These are phyloP conservation scores for Funneliformis mosseae DNA, from an alignment of 192 early-diverging fungal species.

Conservation along the genomic window DNA sequence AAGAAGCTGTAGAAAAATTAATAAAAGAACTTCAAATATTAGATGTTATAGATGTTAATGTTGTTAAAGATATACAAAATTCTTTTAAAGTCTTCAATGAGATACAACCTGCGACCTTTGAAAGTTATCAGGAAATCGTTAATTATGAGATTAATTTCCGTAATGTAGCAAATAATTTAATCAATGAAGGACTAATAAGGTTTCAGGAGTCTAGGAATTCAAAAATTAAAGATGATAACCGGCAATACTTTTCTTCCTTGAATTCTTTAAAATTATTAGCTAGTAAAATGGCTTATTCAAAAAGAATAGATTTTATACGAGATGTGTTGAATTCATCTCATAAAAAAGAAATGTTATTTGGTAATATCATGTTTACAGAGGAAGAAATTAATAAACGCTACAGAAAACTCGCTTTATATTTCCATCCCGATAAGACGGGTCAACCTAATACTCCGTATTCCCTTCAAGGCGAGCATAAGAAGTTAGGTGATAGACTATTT, in stretches of 20 bases:
- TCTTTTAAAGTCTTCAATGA: background rate
- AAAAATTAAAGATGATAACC: background rate
- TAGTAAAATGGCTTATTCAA: background rate
- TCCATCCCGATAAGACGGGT: constrained; percentile 1
- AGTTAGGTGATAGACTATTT: background rate
- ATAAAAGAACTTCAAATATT: background rate
- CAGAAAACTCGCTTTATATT: constrained; percentile 7
- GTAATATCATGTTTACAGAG: background rate
- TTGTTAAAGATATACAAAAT: background rate
- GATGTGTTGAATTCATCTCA: constrained; percentile 7
- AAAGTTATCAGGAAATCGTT: background rate
- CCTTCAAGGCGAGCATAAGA: background rate
- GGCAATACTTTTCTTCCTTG: background rate
- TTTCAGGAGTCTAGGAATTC: no score
- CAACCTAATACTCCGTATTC: background rate
- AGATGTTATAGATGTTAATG: background rate
- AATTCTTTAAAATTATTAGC: background rate
- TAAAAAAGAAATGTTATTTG: constrained; percentile 3
- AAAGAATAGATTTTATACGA: constrained; percentile 2
- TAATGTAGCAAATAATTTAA: no score
- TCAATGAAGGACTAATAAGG: no score
- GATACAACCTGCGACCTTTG: background rate
- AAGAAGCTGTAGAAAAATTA: background rate
- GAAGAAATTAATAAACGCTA: background rate
- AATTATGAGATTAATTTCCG: no score